A percentile compares a stretch with the other conserved stretches of the same genome.
Evolutionary conservation across 1,139 yeast genomes (phyloP).

Genomic region (Taphrina sp.): DNA sequence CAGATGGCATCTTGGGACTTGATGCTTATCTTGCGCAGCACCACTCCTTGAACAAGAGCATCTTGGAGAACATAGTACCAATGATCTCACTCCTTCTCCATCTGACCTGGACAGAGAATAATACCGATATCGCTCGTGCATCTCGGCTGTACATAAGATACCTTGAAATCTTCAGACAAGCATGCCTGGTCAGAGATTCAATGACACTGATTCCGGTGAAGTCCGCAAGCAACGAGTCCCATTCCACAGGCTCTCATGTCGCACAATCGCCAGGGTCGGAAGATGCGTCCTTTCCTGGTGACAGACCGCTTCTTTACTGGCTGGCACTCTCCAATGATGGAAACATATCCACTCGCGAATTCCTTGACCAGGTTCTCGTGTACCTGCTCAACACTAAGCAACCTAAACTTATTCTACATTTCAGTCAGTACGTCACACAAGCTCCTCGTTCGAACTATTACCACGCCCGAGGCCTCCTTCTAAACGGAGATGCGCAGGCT

Average conservation of each 20-base stretch:
- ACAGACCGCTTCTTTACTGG: background rate
- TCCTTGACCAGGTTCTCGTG: constrained; percentile 12
- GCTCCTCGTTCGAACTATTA: constrained; percentile 6
- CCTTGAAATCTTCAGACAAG: background rate
- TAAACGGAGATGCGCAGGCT: background rate
- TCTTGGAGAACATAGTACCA: no score
- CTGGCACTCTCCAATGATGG: constrained; percentile 7
- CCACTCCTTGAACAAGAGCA: no score
- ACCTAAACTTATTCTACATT: constrained; percentile 1
- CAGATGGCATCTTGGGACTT: constrained; percentile 4
- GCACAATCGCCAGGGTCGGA: no score
- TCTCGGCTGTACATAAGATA: constrained; percentile 11
- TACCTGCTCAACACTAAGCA: constrained; percentile 4
- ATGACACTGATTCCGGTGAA: background rate
- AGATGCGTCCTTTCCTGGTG: no score
- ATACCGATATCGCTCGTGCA: no score
- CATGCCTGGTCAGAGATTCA: background rate
- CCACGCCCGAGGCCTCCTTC: constrained; percentile 10
- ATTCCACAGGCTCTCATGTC: no score
- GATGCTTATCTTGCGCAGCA: no score
- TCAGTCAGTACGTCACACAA: background rate
- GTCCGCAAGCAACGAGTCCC: background rate
- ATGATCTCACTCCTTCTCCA: no score
- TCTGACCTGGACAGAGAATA: no score
- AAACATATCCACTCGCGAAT: constrained; percentile 3